These are phyloP conservation scores for Lepidium sativum DNA, from an alignment of 345 rosid species.

Conservation along the genomic window DNA sequence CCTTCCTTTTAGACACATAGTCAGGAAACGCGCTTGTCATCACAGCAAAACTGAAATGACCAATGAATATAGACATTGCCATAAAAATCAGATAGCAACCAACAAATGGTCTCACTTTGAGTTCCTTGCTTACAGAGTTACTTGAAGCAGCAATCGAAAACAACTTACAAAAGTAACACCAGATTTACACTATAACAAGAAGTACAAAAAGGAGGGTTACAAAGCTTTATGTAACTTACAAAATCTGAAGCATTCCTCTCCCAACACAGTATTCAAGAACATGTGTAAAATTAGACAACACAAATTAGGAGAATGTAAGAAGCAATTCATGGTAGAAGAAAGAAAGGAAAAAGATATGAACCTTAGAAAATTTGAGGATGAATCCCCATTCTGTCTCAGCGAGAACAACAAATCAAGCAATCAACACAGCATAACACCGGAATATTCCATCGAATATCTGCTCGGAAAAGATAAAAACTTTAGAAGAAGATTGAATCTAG, in stretches of 20 bases:
- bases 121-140: conserved; percentile 1
- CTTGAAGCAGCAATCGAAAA: background rate
- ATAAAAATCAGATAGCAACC: background rate
- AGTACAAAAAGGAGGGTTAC: background rate
- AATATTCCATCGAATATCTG: conserved; percentile 90
- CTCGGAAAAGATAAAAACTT: background rate
- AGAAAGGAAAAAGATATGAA: background rate
- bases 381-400: conserved; percentile 94
- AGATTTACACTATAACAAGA: background rate
- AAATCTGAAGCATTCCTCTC: conserved; percentile 98
- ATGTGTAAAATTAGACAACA: conserved; percentile 33
- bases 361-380: conserved; percentile 64
- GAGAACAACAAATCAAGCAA: conserved; percentile 55
- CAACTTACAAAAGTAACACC: background rate
- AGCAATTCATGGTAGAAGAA: background rate
- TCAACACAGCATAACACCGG: conserved; percentile 78
- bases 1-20: conserved; percentile 36
- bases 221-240: conserved; percentile 46
- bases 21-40: conserved; percentile 95
- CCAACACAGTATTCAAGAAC: conserved; percentile 88
- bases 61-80: background rate
- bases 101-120: background rate
- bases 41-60: conserved; percentile 71
- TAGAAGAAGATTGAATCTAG: background rate
- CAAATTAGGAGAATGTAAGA: background rate